Evolutionary conservation across 2,329 filamentous ascomycete species (phyloP), one percentile per base, ranked within the genome.

Genomic region (Colletotrichum neosansevieriae): DNA sequence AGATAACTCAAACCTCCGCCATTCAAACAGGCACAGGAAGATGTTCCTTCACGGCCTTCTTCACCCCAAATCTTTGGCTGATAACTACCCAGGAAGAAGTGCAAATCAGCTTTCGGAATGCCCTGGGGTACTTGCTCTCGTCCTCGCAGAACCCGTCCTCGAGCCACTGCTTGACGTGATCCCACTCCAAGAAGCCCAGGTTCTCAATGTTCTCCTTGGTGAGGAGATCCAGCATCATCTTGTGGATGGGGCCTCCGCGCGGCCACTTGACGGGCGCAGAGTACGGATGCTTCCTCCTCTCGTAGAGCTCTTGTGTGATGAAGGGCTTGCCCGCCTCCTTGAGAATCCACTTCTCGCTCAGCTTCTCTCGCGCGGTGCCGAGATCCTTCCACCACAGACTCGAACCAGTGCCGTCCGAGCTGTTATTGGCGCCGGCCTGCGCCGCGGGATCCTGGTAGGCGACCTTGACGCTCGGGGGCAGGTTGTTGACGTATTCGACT

Each of bases 281-380:
- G 70, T 83, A 87, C 0, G 83, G 79, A n/a, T 84, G 79, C 73
- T 87, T 88, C 69, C 76, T 82, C 10, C 83, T 76, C 34, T 78
- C 74, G 73, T 86, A 87, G 4, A 87, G 73, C 74, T 88, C 85
- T 13, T 83, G 75, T 0, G 84, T 85, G 63, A 87, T 80, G 24
- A 67, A 69, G 4, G 67, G 67, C 63, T 63, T 67, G 15, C 42
- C 67, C 5, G 67, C 85, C 71, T 88, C 82, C 3, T 83, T 80
- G 1, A 87, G 78, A 32, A 87, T 81, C 78, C 82, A 84, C 69
- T 88, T 86, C 74, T 86, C 84, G 1, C 73, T 73, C 45, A 83
- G 76, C 1, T 71, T 67, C 11, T 72, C 71, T 13, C 72, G 50
- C 5, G 51, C 56, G 6, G 49, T 13, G 42, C 66, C 42, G n/a